These are phyloP conservation scores for Lepidium aucheri DNA, from an alignment of 345 rosid genomes.

Conservation along the genomic window DNA sequence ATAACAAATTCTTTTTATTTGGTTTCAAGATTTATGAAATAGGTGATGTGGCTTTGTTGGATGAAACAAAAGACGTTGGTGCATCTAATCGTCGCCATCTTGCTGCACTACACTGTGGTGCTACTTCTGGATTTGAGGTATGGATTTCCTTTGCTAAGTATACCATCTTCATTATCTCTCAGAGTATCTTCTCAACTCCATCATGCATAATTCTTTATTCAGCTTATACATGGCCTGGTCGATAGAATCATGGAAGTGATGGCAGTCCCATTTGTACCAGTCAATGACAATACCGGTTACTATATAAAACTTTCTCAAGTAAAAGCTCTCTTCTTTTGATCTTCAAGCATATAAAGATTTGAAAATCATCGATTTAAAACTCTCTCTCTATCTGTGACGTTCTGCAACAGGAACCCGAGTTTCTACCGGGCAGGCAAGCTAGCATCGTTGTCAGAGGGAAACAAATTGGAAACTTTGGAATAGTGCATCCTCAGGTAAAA, in stretches of 20 bases:
- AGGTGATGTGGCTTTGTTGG: slow-evolving; percentile 58
- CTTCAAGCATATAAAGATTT: background rate
- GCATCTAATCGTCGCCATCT: slow-evolving; percentile 65
- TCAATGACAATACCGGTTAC: slow-evolving; percentile 50
- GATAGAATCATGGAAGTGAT: slow-evolving; percentile 90
- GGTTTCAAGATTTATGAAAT: slow-evolving; percentile 70
- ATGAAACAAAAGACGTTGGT: slow-evolving; percentile 70
- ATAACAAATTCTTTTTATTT: background rate
- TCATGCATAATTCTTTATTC: slow-evolving; percentile 12
- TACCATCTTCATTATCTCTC: background rate
- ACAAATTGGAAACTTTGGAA: slow-evolving; percentile 65
- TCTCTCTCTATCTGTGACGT: background rate
- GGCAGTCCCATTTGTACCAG: slow-evolving; percentile 56
- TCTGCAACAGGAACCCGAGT: slow-evolving; percentile 65
- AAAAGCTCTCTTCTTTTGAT: slow-evolving; percentile 20
- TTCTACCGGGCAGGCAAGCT: slow-evolving; percentile 76
- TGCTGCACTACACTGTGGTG: slow-evolving; percentile 78
- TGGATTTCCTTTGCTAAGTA: background rate
- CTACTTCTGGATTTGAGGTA: slow-evolving; percentile 98
- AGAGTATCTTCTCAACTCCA: background rate
- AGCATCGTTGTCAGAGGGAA: slow-evolving; percentile 69
- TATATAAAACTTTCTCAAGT: slow-evolving; percentile 55
- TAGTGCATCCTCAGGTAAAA: slow-evolving; percentile 79
- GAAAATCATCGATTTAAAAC: background rate
- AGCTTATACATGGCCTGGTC: slow-evolving; percentile 83